Evolutionary conservation across 805 yeast genomes (phyloP), one percentile per base, ranked within the genome.

Genomic region (Candida railenensis): DNA sequence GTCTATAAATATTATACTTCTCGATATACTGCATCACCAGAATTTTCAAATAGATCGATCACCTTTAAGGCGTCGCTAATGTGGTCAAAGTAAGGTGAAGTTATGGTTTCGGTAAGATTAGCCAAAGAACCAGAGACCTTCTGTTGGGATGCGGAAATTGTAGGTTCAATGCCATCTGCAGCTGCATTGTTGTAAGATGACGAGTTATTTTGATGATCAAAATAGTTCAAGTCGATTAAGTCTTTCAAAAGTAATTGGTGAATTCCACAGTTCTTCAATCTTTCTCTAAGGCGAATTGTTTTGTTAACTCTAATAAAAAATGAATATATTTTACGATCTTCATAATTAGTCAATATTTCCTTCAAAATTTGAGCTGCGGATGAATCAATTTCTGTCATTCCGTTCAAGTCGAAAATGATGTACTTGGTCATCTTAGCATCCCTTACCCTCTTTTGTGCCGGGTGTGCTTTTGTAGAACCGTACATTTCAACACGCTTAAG

Each of bases 381-480:
- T 1, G 76, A 71, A 50, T 72, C 77, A 3, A 72, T 40, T 25
- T 59, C 69, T 2, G 71, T 53, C 76, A 72, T 72, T 0, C 75
- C 77, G 44, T 70, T 58, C 20, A 72, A 51, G 47, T 72, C 76
- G 53, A 72, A 71, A 7, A 72, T 63, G 19, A 71, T 57, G 48
- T 69, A 71, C 42, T 67, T 62, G 3, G 74, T 70, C 76, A 71
- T 67, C 3, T 68, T 57, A 2, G 48, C 63, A 39, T 59, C 67
- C 40, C 76, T 52, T 45, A 60, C 61, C 42, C 71, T 40, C 49
- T 63, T 69, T 52, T 56, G 60, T 1, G 74, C 76, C 0, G 77
- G 77, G 48, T 72, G 77, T 0, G 75, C 73, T 44, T 57, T 63
- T 2, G 75, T 63, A 1, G 76, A 69, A 7, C 77, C 77, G 48